Conservation (phyloP, 1,139 yeast genomes). For the Yamadazyma diospyri region DNA sequence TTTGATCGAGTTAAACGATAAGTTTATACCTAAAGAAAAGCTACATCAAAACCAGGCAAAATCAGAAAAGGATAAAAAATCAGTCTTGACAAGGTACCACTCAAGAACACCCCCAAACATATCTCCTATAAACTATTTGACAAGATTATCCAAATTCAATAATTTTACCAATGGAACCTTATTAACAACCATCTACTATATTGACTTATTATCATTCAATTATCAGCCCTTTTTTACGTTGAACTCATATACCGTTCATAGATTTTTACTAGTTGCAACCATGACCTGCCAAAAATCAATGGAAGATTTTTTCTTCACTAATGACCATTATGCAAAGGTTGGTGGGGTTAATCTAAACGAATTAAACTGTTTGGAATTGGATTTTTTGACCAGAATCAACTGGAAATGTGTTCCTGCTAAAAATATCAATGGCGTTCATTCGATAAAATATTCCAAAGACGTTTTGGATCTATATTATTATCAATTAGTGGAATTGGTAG, state of each 20-base stretch:
- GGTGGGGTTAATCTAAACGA: constrained; percentile 91
- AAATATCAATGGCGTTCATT: constrained; percentile 18
- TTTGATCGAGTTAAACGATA: constrained; percentile 66
- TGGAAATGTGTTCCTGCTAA: constrained; percentile 54
- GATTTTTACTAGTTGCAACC: constrained; percentile 86
- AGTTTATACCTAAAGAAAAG: constrained; percentile 32
- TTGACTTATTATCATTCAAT: constrained; percentile 76
- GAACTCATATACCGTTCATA: constrained; percentile 88
- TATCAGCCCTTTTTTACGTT: constrained; percentile 76
- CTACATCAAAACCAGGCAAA: not conserved
- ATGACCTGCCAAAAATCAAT: constrained; percentile 89
- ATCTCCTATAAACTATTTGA: constrained; percentile 71
- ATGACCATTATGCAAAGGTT: constrained; percentile 89
- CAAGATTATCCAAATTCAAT: constrained; percentile 79
- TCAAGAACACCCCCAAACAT: constrained; percentile 90
- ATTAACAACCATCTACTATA: constrained; percentile 78
- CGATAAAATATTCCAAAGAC: constrained; percentile 35
- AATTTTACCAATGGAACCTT: constrained; percentile 80
- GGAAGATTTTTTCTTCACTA: constrained; percentile 92
- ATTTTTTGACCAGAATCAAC: constrained; percentile 75
- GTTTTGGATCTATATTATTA: constrained; percentile 58
- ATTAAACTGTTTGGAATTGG: constrained; percentile 82
- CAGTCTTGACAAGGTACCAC: constrained; percentile 77
- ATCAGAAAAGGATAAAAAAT: constrained; percentile 12
- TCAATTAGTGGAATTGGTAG: constrained; percentile 62